Conservation (phyloP, 164 flowering plant genomes). For the Dillenia suffruticosa region DNA sequence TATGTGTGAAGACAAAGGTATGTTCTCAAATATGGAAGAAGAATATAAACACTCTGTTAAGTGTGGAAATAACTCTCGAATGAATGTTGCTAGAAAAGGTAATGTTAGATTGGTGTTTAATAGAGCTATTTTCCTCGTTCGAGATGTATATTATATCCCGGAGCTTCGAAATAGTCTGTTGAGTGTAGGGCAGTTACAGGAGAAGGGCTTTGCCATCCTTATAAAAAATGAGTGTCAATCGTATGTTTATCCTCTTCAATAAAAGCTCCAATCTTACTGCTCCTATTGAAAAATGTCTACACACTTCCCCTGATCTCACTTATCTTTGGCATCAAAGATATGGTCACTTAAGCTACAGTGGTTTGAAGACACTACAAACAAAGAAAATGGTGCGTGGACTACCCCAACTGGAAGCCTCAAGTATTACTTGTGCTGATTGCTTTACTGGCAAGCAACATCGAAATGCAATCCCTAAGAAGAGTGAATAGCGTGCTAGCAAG, state of each 20-base stretch:
- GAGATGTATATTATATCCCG: slow-evolving; percentile 17
- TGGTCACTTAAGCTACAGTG: slow-evolving; percentile 17
- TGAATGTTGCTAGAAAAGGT: slow-evolving; percentile 15
- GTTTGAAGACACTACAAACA: slow-evolving; percentile 1
- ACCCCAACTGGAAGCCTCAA: not conserved
- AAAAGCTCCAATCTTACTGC: not conserved
- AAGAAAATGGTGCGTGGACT: slow-evolving; percentile 16
- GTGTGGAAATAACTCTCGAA: slow-evolving; percentile 10
- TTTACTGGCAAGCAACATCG: slow-evolving; percentile 13
- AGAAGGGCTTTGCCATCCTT: slow-evolving; percentile 15
- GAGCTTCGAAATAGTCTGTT: slow-evolving; percentile 19
- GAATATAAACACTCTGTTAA: slow-evolving; percentile 4
- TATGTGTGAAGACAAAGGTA: slow-evolving; percentile 9
- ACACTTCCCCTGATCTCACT: too few relatives aligned
- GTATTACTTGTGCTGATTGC: slow-evolving; percentile 5
- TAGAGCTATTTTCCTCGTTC: slow-evolving; percentile 6
- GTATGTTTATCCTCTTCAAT: slow-evolving; percentile 12
- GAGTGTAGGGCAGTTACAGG: slow-evolving; percentile 22
- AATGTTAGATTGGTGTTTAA: slow-evolving; percentile 9
- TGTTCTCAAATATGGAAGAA: slow-evolving; percentile 8
- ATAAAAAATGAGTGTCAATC: slow-evolving; percentile 11
- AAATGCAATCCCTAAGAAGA: slow-evolving; percentile 12
- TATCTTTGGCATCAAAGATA: slow-evolving; percentile 5
- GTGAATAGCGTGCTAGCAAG: slow-evolving; percentile 17
- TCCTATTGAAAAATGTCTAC: not conserved